Evolutionary conservation across 2,329 filamentous ascomycete species (phyloP), one percentile per base, ranked within the genome.

Genomic region (Neurospora sp.): DNA sequence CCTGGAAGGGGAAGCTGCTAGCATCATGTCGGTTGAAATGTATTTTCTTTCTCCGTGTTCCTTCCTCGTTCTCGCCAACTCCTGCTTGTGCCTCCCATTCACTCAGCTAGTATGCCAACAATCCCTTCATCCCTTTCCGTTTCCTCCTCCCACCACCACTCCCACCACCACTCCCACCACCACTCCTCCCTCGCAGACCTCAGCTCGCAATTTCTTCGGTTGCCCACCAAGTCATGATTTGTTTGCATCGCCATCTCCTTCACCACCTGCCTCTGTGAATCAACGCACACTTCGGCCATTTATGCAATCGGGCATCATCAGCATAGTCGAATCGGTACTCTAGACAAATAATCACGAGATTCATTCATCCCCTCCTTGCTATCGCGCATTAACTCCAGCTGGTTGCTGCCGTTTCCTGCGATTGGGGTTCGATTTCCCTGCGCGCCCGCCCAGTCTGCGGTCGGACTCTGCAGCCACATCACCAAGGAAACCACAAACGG

Each of bases 21-120:
- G 33, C 39, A 39, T 36, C 41, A 43, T 28, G 33, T 52, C 67
- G 67, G 52, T 68, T 68, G 67, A 68, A 43, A 68, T 68, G 67
- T 57, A 52, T 57, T 68, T 38, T 40, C 36, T 66, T 68, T 57
- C 41, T 52, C 52, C 41, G 43, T 57, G 39, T 62, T 23, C 52
- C 41, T 33, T 41, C 66, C 23, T 68, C 67, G 28, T 39, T 38
- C 67, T 62, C 39, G 43, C 67, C 39, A 37, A 33, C 33, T 57
- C n/a, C 43, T 28, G 23, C 23, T 39, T 43, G 67, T 52, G 67
- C 41, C 67, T 52, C 8, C 40, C 23, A 68, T 68, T 68, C 33
- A 19, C 67, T 43, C 66, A 68, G 41, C 67, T 28, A 28, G 3
- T 28, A 68, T 68, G 67, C 40, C 67, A 62, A 62, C 19, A 23